phyloP scores from a whole-genome alignment of 345 rosid species.

The Hibiscus syriacus region DNA sequence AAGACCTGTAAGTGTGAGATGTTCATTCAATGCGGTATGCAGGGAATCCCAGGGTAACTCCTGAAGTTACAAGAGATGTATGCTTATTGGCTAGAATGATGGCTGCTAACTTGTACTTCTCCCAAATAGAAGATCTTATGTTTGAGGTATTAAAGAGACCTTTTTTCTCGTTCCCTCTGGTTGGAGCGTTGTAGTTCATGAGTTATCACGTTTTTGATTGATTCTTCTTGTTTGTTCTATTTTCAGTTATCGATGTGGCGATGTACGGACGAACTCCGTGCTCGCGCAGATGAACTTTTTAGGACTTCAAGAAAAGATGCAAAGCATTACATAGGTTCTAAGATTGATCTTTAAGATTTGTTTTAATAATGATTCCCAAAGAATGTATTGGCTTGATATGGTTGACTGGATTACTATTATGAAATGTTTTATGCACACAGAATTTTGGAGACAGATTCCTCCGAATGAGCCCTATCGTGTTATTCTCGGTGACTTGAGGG shows the following conservation, averaged over 20 bases:
- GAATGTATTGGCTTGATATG: not conserved
- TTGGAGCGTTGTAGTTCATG: not conserved
- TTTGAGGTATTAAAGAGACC: slow-evolving; percentile 55
- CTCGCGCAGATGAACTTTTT: slow-evolving; percentile 68
- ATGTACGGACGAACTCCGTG: slow-evolving; percentile 81
- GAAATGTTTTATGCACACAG: slow-evolving; percentile 30
- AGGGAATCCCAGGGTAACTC: slow-evolving; percentile 99
- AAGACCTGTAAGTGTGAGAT: not conserved
- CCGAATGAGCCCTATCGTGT: slow-evolving; percentile 90
- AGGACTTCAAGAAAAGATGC: slow-evolving; percentile 66
- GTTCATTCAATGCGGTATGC: slow-evolving; percentile 10
- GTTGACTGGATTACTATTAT: not conserved
- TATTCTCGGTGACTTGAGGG: slow-evolving; percentile 86
- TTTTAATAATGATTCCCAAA: not conserved
- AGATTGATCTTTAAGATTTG: not conserved
- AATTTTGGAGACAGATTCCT: slow-evolving; percentile 91
- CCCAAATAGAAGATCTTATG: slow-evolving; percentile 98
- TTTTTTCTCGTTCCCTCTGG: not conserved
- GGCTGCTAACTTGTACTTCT: slow-evolving; percentile 95
- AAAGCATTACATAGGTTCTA: slow-evolving; percentile 85
- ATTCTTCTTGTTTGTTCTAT: slow-evolving; percentile 8
- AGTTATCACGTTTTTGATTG: not conserved
- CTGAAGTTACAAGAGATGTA: slow-evolving; percentile 96
- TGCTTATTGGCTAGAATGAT: slow-evolving; percentile 96
- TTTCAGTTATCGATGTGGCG: slow-evolving; percentile 98